Percentiles rank a stretch among this genome's conserved stretches.
Conservation (phyloP, 352 stramenopile species). For the Peronosclerospora sorghi region DNA sequence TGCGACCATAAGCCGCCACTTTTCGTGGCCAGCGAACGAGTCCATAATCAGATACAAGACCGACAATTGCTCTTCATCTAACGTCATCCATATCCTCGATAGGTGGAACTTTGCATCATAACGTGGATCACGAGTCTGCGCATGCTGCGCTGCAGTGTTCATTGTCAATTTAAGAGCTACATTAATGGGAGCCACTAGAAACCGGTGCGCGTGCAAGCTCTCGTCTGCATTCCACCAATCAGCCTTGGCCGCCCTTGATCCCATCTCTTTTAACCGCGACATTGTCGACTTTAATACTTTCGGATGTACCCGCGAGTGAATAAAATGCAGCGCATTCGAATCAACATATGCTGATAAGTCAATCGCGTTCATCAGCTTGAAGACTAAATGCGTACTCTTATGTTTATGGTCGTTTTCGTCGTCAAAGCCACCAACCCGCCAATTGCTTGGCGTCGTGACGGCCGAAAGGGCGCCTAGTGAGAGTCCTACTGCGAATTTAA, state of each 20-base stretch:
- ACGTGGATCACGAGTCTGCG: constrained; percentile 59
- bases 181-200: constrained; percentile 73
- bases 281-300: constrained; percentile 70
- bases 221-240: constrained; percentile 78
- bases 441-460: constrained; percentile 78
- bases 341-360: constrained; percentile 84
- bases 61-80: constrained; percentile 81
- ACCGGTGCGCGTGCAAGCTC: constrained; percentile 61
- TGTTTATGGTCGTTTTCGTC: constrained; percentile 22
- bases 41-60: constrained; percentile 71
- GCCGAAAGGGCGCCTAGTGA: constrained; percentile 76
- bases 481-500: constrained; percentile 69
- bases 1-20: constrained; percentile 60
- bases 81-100: constrained; percentile 54
- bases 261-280: constrained; percentile 75
- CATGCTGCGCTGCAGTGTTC: constrained; percentile 69
- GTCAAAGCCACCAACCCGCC: constrained; percentile 65
- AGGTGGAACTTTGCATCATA: constrained; percentile 75
- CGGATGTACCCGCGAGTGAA: constrained; percentile 72
- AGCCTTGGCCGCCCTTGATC: constrained; percentile 30
- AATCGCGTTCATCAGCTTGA: constrained; percentile 81
- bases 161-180: constrained; percentile 82
- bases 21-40: constrained; percentile 52
- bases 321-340: constrained; percentile 74
- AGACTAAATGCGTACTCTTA: constrained; percentile 58